Conservation (phyloP, 441 rosid species). For the Bocquillonia castaneifolia region DNA sequence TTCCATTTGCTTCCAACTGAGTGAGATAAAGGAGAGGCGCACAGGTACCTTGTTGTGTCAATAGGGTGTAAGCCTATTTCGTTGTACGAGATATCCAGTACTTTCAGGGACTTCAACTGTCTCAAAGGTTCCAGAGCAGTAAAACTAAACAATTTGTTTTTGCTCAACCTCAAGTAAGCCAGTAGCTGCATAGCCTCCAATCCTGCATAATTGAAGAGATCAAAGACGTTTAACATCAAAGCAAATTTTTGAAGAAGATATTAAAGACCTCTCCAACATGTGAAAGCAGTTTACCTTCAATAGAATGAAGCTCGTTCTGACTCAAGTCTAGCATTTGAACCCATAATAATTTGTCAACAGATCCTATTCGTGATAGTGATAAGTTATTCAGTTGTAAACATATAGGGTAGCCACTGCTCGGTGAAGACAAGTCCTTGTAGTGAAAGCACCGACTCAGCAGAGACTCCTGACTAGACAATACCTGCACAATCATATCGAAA, state of each 20-base stretch:
- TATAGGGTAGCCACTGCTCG: conserved; percentile 25
- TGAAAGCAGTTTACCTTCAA: conserved; percentile 57
- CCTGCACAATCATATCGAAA: conserved; percentile 43
- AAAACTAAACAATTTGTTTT: conserved; percentile 65
- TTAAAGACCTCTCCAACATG: conserved; percentile 1
- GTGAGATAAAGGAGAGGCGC: conserved; percentile 73
- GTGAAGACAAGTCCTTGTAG: conserved; percentile 31
- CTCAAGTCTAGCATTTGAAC: conserved; percentile 89
- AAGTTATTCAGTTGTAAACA: conserved; percentile 62
- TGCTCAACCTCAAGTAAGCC: conserved; percentile 57
- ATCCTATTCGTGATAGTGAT: conserved; percentile 58
- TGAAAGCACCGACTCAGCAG: conserved; percentile 46
- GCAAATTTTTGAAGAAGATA: neutral
- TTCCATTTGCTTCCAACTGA: conserved; percentile 40
- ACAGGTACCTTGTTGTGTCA: conserved; percentile 66
- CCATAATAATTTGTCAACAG: conserved; percentile 66
- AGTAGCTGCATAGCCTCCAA: conserved; percentile 85
- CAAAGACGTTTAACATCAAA: neutral
- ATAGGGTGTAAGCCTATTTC: conserved; percentile 73
- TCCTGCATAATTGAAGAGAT: conserved; percentile 35
- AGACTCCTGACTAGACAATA: conserved; percentile 49
- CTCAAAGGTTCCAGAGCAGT: conserved; percentile 69
- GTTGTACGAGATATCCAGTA: conserved; percentile 68
- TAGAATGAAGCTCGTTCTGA: conserved; percentile 69
- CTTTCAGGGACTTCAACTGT: conserved; percentile 51